These are phyloP conservation scores for Somion occarium DNA, from an alignment of 1,284 basidiomycete genomes.

Conservation along the genomic window DNA sequence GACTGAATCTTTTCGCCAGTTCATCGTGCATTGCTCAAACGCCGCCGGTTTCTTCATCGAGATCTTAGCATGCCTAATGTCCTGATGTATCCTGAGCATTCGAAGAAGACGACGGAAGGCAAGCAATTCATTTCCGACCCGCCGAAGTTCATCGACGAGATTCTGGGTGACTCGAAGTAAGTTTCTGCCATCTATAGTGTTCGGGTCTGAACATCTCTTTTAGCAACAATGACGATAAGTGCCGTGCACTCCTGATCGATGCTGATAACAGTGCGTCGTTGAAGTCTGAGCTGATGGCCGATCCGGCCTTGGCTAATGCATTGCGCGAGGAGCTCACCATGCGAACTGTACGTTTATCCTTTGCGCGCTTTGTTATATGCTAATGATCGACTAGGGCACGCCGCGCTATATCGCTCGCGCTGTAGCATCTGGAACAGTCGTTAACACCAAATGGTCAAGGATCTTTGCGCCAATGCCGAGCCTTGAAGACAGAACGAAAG, in stretches of 20 bases:
- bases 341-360: conserved; percentile 6
- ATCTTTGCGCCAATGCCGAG: conserved; percentile 7
- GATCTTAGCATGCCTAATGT: conserved; percentile 12
- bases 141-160: conserved; percentile 9
- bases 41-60: conserved; percentile 6
- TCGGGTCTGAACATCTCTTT: too few species aligned
- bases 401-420: conserved; percentile 10
- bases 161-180: background rate
- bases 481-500: conserved; percentile 1
- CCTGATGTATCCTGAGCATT: conserved; percentile 12
- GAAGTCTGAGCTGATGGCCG: too few species aligned
- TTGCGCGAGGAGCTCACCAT: background rate
- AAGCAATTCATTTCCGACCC: background rate
- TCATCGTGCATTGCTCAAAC: conserved; percentile 4
- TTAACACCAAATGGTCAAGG: background rate
- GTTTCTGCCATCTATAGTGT: too few species aligned
- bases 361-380: too few species aligned
- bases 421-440: background rate
- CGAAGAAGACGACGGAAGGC: background rate
- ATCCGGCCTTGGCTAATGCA: too few species aligned
- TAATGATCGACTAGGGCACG: conserved; percentile 13
- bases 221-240: background rate
- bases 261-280: conserved; percentile 5
- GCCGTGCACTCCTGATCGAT: conserved; percentile 9
- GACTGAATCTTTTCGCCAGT: background rate